A percentile compares a stretch with the other conserved stretches of the same genome.
Conservation (phyloP, 345 rosid species). For the Eucalyptus rudis region DNA sequence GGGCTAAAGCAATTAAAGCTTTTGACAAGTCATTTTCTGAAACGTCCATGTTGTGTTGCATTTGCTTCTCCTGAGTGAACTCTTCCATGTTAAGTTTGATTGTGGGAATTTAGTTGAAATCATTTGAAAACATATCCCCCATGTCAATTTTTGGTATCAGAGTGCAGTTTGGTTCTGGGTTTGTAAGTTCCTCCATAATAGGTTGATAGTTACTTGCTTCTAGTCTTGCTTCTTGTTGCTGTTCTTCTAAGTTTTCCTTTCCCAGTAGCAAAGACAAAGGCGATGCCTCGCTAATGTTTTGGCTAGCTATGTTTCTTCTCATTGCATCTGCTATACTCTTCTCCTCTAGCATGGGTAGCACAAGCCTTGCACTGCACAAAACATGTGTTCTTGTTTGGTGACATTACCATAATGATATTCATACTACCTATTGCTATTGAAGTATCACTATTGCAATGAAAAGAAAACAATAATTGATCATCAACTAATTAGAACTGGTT, state of each 20-base stretch:
- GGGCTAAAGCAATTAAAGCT: too few species aligned
- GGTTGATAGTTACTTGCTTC: slow-evolving; percentile 34
- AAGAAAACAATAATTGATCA: not conserved
- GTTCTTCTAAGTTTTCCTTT: slow-evolving; percentile 14
- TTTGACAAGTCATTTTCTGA: too few species aligned
- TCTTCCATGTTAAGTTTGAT: slow-evolving; percentile 1
- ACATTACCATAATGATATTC: not conserved
- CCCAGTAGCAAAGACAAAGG: slow-evolving; percentile 26
- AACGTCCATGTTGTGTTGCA: too few species aligned
- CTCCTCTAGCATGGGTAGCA: slow-evolving; percentile 65
- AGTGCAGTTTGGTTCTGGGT: slow-evolving; percentile 42
- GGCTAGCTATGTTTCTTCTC: not conserved
- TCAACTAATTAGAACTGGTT: not conserved
- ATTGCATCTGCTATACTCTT: slow-evolving; percentile 3
- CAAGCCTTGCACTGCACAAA: slow-evolving; percentile 55
- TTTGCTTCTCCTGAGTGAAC: too few species aligned
- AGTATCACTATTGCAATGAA: not conserved
- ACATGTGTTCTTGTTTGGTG: not conserved
- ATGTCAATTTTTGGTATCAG: slow-evolving; percentile 36
- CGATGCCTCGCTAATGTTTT: slow-evolving; percentile 12
- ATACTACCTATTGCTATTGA: not conserved
- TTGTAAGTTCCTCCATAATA: slow-evolving; percentile 69
- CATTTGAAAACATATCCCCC: slow-evolving; percentile 49
- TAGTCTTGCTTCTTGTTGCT: slow-evolving; percentile 3
- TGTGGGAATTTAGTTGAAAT: slow-evolving; percentile 74